phyloP scores from a whole-genome alignment of 176 grass and related monocot species.

The Raddia distichophylla region DNA sequence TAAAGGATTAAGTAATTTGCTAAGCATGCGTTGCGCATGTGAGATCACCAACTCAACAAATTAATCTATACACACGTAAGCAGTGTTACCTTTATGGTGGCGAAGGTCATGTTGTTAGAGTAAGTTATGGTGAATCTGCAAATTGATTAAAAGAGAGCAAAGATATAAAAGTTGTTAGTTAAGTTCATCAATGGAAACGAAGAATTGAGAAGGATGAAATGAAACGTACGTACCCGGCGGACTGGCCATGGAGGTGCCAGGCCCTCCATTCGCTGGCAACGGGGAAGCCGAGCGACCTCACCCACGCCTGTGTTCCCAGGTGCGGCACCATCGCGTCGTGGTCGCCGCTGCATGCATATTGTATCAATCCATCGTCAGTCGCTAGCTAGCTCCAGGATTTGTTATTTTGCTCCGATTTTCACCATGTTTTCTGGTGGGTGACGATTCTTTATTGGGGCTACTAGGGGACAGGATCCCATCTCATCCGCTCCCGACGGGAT shows the following conservation, averaged over 20 bases:
- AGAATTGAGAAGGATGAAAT: not conserved
- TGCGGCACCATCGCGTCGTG: conserved; percentile 48
- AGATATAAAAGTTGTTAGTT: not conserved
- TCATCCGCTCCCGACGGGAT: no score
- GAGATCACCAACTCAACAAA: not conserved
- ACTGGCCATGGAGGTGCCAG: conserved; percentile 55
- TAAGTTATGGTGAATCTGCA: conserved; percentile 45
- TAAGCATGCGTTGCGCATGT: not conserved
- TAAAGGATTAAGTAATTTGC: no score
- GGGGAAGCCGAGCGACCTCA: conserved; percentile 56
- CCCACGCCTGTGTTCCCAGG: conserved; percentile 58
- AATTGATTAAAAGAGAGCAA: not conserved
- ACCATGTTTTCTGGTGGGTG: no score
- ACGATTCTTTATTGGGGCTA: no score
- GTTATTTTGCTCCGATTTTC: no score
- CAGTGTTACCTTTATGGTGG: conserved; percentile 38
- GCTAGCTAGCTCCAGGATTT: no score
- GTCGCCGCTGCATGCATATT: conserved; percentile 39
- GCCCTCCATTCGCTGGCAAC: conserved; percentile 47
- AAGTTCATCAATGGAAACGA: not conserved
- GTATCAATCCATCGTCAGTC: not conserved
- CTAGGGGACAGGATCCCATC: no score
- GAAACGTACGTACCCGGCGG: conserved; percentile 33
- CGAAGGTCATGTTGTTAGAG: conserved; percentile 48
- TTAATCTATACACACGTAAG: not conserved